Percentiles rank a stretch among this genome's conserved stretches.
phyloP scores from a whole-genome alignment of 2,329 filamentous ascomycete genomes.

The Fusarium chuoi region DNA sequence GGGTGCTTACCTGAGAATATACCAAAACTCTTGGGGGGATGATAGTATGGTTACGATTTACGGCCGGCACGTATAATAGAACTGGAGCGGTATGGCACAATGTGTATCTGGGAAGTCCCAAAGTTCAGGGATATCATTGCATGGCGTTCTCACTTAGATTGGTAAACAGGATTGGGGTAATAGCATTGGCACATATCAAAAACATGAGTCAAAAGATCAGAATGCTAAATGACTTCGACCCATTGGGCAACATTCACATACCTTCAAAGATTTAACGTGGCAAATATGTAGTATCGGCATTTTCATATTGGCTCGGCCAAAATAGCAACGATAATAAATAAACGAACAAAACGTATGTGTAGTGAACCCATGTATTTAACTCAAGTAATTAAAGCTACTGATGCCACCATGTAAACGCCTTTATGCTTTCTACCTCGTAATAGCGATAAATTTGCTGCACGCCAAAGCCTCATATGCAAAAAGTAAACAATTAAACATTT shows the following conservation, averaged over 20 bases:
- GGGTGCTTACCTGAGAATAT: neutral
- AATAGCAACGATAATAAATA: neutral
- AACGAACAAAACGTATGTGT: neutral
- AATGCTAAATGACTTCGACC: neutral
- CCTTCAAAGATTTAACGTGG: neutral
- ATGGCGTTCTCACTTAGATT: slow-evolving; percentile 16
- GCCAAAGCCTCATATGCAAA: slow-evolving; percentile 13
- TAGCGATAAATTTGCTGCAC: slow-evolving; percentile 12
- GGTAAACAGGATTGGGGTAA: neutral
- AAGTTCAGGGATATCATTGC: neutral
- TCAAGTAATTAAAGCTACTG: neutral
- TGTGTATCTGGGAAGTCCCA: neutral
- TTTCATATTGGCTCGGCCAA: neutral
- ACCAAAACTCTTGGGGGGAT: neutral
- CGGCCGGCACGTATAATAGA: slow-evolving; percentile 15
- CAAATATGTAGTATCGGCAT: neutral
- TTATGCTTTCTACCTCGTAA: neutral
- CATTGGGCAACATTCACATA: neutral
- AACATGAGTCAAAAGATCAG: neutral
- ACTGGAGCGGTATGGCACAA: neutral
- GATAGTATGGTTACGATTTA: slow-evolving; percentile 29
- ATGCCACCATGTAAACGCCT: slow-evolving; percentile 13
- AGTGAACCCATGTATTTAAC: neutral
- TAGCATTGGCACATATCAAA: slow-evolving; percentile 3
- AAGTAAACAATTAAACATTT: slow-evolving; percentile 38